Evolutionary conservation across 306 rosid species (phyloP), one percentile per base, ranked within the genome.

Genomic region (Cucumis melo): DNA sequence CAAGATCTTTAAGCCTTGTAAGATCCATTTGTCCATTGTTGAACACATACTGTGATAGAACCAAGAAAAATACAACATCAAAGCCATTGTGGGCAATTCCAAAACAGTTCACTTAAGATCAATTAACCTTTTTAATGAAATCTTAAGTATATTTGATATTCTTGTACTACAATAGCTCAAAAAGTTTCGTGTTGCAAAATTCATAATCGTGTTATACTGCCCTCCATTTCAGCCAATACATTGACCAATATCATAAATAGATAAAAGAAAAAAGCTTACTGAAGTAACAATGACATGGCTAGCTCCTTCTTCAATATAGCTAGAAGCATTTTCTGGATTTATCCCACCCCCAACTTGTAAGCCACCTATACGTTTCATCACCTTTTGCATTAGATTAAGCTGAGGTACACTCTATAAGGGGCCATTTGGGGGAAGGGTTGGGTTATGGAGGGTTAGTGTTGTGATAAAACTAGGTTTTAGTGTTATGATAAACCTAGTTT

Each of bases 301-400:
- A 79, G 99, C 99, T 82, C 97, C 99, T 86, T 90, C 89, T 57
- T 81, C 88, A 34, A 94, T 88, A 86, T 89, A 92, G 80, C 75
- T 84, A 83, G 84, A 73, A 80, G 91, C 87, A 86, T 94, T 94
- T 58, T 89, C 93, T 70, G 95, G 86, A 88, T 88, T 94, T 78
- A 94, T 94, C 79, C 99, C 99, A 63, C 99, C 99, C 64, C 99
- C 99, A 1, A 92, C 91, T 89, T 94, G 97, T 79, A 92, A 72
- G 79, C 99, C 89, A 61, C 98, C 97, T 91, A 79, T 57, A 73
- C 74, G 27, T 39, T 81, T 67, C 79, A 79, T 83, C 84, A 85
- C 81, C 85, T 91, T 84, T 81, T 87, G 79, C 87, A 85, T 82
- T 82, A 84, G 19, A 87, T 87, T 88, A 84, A 85, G 89, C 83